Conservation (phyloP, 371 early-diverging fungal genomes). For the Batkoa obscura region DNA sequence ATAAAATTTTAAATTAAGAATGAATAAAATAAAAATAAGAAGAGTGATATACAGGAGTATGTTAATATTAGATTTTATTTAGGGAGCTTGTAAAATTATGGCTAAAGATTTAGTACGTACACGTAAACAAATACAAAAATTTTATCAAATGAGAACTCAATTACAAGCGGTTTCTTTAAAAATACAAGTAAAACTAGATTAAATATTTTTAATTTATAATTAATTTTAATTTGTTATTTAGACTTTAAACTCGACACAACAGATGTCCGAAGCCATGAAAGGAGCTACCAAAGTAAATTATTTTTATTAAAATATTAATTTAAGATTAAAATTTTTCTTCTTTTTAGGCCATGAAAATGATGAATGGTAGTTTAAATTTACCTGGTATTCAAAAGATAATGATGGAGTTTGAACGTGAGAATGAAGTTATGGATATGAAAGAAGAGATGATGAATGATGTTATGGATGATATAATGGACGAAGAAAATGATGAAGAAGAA, state of each 20-base stretch:
- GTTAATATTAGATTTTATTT: no score
- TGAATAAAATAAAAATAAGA: background rate
- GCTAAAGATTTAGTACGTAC: constrained; percentile 94
- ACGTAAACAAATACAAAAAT: constrained; percentile 80
- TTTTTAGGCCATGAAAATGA: constrained; percentile 68
- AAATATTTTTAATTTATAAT: background rate
- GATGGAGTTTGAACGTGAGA: constrained; percentile 92
- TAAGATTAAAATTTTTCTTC: background rate
- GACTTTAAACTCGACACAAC: constrained; percentile 80
- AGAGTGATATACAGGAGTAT: no score
- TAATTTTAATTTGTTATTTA: constrained; percentile 12
- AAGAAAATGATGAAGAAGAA: constrained; percentile 81
- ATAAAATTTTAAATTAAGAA: background rate
- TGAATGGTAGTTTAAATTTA: constrained; percentile 86
- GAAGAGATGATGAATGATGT: constrained; percentile 95
- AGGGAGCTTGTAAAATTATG: constrained; percentile 85
- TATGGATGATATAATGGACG: constrained; percentile 88
- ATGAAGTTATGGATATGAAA: constrained; percentile 95
- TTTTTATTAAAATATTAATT: background rate
- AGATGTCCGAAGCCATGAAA: constrained; percentile 90
- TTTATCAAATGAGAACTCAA: constrained; percentile 86
- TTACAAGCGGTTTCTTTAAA: constrained; percentile 80
- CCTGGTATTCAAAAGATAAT: constrained; percentile 85
- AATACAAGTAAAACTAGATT: constrained; percentile 45
- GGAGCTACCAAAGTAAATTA: constrained; percentile 63